Base-by-base conservation (phyloP, 352 stramenopile genomes). In the Phytophthora pluvialis region DNA sequence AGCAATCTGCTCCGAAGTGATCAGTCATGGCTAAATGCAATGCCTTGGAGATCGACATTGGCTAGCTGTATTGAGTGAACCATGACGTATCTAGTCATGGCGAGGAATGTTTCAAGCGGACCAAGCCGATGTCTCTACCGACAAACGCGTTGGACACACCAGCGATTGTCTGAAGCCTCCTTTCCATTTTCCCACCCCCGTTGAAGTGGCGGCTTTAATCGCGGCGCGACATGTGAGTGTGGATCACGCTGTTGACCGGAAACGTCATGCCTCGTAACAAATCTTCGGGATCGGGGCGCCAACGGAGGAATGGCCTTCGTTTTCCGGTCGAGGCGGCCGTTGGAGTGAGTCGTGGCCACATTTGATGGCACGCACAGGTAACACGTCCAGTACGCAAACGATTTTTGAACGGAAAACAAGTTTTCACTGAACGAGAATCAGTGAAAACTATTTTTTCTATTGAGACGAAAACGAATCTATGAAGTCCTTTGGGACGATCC, bases 301-400 rank as follows among this genome's bases (percentile, higher is more conserved):
- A 2, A 2, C 21, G 21, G 21, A 21, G 21, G 21, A 21, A 21
- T 21, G 21, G 21, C 21, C 21, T 1, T 21, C 21, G 21, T 21
- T 21, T 21, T 21, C 21, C 15, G 40, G 28, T 29, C 25, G 43
- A 16, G 16, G 8, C 36, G 21, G 25, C 15, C 50, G 50, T 45
- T 58, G 50, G 28, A n/a, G 15, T 58, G 50, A 48, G 39, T 47
- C 50, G 38, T 58, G 50, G 50, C 36, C 50, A 58, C 50, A 32
- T 40, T 46, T 43, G 36, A n/a, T 16, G 11, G 21, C 21, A 18
- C 15, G 36, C 16, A 42, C 15, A 42, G n/a, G 36, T 18, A 42
- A 40, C 21, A 21, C 21, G 21, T 21, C 21, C 21, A 21, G 21
- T 21, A 21, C 21, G 21, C 21, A 21, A 2, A 21, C 21, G 21